A percentile compares a stretch with the other conserved stretches of the same genome.
Evolutionary conservation across 140 eudicot species (phyloP).

Genomic region (Oenanthe javanica): DNA sequence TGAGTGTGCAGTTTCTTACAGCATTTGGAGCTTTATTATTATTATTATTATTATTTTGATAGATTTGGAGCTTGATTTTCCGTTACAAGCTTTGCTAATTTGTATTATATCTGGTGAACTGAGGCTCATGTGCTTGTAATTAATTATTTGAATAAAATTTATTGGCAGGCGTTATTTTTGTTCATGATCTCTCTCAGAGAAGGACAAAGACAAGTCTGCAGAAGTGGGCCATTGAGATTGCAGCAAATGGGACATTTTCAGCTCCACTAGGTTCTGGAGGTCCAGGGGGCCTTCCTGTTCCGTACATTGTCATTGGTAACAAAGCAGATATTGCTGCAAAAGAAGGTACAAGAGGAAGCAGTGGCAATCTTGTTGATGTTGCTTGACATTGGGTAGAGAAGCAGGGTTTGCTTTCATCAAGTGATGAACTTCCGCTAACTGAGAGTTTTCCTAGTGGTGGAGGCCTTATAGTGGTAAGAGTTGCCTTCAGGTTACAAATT

Average conservation of each 20-base stretch:
- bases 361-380: conserved; percentile 94
- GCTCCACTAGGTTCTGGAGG: conserved; percentile 89
- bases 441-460: conserved; percentile 87
- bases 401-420: conserved; percentile 88
- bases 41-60: too few species aligned
- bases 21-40: neutral
- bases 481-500: neutral
- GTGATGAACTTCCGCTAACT: conserved; percentile 76
- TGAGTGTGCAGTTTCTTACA: neutral
- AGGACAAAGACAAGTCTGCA: conserved; percentile 87
- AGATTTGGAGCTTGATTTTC: neutral
- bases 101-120: conserved; percentile 3
- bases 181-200: conserved; percentile 85
- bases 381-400: conserved; percentile 98
- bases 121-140: conserved; percentile 7
- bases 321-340: conserved; percentile 93
- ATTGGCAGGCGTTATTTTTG: conserved; percentile 80
- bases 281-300: conserved; percentile 95
- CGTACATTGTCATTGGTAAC: conserved; percentile 83
- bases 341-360: conserved; percentile 78
- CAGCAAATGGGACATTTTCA: conserved; percentile 79
- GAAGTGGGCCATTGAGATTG: conserved; percentile 91
- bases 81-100: neutral
- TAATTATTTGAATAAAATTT: conserved; percentile 9
- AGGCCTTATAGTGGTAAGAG: conserved; percentile 78